A percentile compares a stretch with the other conserved stretches of the same genome.
Evolutionary conservation across 2,329 filamentous ascomycete genomes (phyloP).

Genomic region (Trichoderma semiorbis): DNA sequence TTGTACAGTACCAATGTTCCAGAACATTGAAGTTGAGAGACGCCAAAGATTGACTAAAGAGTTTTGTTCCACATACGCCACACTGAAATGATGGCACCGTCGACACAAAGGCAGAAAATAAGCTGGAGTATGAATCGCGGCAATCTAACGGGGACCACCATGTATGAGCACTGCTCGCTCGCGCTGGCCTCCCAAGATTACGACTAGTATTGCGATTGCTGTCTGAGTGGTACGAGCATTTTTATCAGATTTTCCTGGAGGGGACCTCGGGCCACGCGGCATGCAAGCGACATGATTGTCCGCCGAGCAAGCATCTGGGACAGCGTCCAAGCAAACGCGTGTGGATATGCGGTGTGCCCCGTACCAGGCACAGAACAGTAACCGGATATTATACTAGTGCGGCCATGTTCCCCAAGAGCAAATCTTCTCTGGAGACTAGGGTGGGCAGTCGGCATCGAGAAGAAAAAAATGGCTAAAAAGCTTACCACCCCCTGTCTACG

Average conservation of each 20-base stretch:
- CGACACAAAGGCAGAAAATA: neutral
- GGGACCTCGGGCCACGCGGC: conserved; percentile 11
- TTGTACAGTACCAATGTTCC: neutral
- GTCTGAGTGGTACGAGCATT: neutral
- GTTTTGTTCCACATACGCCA: neutral
- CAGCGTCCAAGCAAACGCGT: neutral
- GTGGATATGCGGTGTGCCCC: conserved; percentile 11
- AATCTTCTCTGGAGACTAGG: conserved; percentile 2
- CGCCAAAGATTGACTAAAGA: neutral
- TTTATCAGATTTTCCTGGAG: neutral
- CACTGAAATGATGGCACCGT: neutral
- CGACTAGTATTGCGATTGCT: neutral
- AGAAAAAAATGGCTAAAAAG: conserved; percentile 18
- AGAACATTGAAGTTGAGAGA: neutral
- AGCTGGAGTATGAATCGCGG: neutral
- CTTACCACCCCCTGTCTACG: conserved; percentile 17
- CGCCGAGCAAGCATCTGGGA: neutral
- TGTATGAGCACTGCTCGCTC: neutral
- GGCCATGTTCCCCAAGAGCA: neutral
- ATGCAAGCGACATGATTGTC: conserved; percentile 13
- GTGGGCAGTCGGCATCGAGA: conserved; percentile 19
- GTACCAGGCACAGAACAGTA: neutral
- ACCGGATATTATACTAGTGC: neutral
- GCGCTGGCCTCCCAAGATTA: neutral
- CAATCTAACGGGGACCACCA: neutral